Conservation (phyloP, 305 asterid species). For the Lippia alba region DNA sequence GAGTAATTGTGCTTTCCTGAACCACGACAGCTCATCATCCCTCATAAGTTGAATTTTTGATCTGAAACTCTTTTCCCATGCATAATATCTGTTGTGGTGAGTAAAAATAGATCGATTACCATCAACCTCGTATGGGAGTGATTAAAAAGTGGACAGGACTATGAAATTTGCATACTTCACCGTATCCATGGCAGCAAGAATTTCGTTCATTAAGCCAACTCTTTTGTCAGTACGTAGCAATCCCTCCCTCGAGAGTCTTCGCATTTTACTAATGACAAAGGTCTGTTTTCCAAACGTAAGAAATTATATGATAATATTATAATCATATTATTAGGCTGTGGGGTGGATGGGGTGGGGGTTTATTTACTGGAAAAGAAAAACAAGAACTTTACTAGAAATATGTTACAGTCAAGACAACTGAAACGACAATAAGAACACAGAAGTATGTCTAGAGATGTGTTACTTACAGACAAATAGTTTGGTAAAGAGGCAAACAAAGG, state of each 20-base stretch:
- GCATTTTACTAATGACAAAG: slow-evolving; percentile 78
- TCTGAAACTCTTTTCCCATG: slow-evolving; percentile 90
- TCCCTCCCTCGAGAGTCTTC: slow-evolving; percentile 82
- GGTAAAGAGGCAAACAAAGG: slow-evolving; percentile 7
- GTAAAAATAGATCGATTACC: slow-evolving; percentile 31
- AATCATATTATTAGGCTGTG: background rate
- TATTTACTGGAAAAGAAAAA: background rate
- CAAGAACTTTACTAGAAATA: background rate
- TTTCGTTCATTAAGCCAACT: slow-evolving; percentile 92
- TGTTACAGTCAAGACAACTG: background rate
- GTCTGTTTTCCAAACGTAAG: slow-evolving; percentile 64
- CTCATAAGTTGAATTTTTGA: slow-evolving; percentile 70
- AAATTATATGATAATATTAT: slow-evolving; percentile 21
- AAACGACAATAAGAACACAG: slow-evolving; percentile 19
- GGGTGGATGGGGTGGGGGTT: background rate
- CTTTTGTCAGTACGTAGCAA: slow-evolving; percentile 86
- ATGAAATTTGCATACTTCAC: slow-evolving; percentile 69
- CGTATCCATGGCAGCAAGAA: slow-evolving; percentile 96
- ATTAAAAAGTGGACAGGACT: slow-evolving; percentile 11
- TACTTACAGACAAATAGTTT: background rate
- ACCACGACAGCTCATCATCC: slow-evolving; percentile 78
- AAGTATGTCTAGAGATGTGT: slow-evolving; percentile 13
- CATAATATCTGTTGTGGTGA: slow-evolving; percentile 64
- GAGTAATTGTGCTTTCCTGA: slow-evolving; percentile 78
- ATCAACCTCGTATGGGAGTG: slow-evolving; percentile 17